These are phyloP conservation scores for Annulohypoxylon stygium DNA, from an alignment of 495 filamentous ascomycete species.

Conservation along the genomic window DNA sequence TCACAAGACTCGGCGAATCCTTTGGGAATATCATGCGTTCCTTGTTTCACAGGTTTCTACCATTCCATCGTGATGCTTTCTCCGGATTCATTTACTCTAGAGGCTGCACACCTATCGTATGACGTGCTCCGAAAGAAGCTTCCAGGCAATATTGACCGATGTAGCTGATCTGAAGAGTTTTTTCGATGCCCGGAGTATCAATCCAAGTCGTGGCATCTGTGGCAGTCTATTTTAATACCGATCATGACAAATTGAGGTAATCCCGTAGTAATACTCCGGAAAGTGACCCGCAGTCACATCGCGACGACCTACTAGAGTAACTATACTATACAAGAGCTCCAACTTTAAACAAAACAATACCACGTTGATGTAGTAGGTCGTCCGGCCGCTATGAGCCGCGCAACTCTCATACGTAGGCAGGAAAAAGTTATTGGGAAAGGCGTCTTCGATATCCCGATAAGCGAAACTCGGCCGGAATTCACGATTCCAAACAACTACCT, in stretches of 20 bases:
- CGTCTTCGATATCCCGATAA: conserved; percentile 32
- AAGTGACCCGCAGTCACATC: conserved; percentile 45
- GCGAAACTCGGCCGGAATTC: conserved; percentile 31
- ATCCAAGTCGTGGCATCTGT: background rate
- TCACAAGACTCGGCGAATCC: conserved; percentile 34
- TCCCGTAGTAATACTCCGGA: conserved; percentile 42
- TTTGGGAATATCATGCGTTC: conserved; percentile 21
- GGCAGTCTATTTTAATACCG: conserved; percentile 31
- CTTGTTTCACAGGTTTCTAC: conserved; percentile 4
- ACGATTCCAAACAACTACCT: conserved; percentile 19
- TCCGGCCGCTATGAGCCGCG: conserved; percentile 20
- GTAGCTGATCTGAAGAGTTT: conserved; percentile 7
- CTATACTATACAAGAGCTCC: conserved; percentile 33
- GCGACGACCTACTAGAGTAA: conserved; percentile 40
- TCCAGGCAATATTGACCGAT: background rate
- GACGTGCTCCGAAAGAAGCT: conserved; percentile 6
- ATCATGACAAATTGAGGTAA: conserved; percentile 44
- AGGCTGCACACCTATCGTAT: conserved; percentile 9
- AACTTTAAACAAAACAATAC: conserved; percentile 29
- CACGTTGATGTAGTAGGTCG: conserved; percentile 31
- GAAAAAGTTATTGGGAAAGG: conserved; percentile 15
- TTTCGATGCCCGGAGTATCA: conserved; percentile 6
- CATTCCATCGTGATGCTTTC: background rate
- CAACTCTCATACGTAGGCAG: conserved; percentile 19
- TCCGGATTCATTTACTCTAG: conserved; percentile 1